Evolutionary conservation across 768 basidiomycete species (phyloP).

Genomic region (Zangia roseola): DNA sequence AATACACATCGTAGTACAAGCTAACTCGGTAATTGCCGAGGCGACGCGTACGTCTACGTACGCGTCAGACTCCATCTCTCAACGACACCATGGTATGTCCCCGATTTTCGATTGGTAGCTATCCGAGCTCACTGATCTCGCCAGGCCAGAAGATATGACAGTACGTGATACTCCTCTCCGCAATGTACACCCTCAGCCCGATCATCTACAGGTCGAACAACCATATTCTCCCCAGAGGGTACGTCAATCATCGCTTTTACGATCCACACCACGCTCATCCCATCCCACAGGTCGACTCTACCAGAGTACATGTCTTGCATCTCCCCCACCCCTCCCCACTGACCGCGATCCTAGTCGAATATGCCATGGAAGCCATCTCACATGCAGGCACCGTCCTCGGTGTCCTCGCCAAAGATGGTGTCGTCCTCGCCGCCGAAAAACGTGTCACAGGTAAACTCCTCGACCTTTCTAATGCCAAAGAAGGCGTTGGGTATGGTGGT

Average conservation of each 20-base stretch:
- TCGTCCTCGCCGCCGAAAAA: conserved; percentile 93
- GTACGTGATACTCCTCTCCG: conserved; percentile 48
- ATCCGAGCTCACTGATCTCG: not conserved
- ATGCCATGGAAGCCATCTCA: conserved; percentile 99
- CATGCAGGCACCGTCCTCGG: conserved; percentile 94
- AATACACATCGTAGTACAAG: conserved; percentile 23
- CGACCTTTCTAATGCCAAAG: conserved; percentile 83
- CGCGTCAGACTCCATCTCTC: conserved; percentile 24
- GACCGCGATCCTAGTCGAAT: conserved; percentile 69
- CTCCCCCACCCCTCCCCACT: not conserved
- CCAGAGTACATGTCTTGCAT: conserved; percentile 65
- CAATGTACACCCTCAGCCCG: conserved; percentile 19
- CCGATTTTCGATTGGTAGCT: not conserved
- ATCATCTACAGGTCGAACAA: conserved; percentile 74
- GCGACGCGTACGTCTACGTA: conserved; percentile 25
- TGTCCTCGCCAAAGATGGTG: conserved; percentile 85
- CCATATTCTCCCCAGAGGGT: conserved; percentile 99
- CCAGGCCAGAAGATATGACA: conserved; percentile 93
- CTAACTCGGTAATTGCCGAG: conserved; percentile 25
- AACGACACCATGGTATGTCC: conserved; percentile 48
- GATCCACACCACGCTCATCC: conserved; percentile 7
- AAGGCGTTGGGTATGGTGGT: conserved; percentile 82
- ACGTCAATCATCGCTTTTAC: conserved; percentile 20
- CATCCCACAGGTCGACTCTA: conserved; percentile 79
- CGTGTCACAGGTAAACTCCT: conserved; percentile 98